Conservation (phyloP, 768 basidiomycete species). For the Leccinum uliginosum region DNA sequence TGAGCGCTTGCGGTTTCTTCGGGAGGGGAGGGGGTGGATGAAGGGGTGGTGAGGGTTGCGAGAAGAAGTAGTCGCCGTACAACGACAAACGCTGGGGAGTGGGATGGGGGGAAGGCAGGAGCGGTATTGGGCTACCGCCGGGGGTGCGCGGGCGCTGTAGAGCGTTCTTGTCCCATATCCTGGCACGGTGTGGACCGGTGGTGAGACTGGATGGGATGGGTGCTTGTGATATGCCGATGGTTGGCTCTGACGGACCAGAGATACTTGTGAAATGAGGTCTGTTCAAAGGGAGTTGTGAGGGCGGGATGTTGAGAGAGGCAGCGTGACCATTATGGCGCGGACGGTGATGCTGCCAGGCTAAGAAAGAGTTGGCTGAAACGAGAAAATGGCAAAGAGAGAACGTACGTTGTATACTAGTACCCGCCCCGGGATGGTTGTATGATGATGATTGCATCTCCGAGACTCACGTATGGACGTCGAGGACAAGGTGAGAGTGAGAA, state of each 20-base stretch:
- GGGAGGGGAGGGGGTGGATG: slow-evolving; percentile 29
- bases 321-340: slow-evolving; percentile 23
- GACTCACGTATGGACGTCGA: background rate
- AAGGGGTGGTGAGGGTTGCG: slow-evolving; percentile 14
- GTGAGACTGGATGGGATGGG: slow-evolving; percentile 24
- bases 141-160: slow-evolving; percentile 12
- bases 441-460: slow-evolving; percentile 25
- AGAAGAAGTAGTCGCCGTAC: slow-evolving; percentile 29
- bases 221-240: slow-evolving; percentile 2
- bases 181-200: slow-evolving; percentile 20
- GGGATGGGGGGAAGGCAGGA: slow-evolving; percentile 7
- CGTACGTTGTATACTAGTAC: slow-evolving; percentile 15
- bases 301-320: slow-evolving; percentile 16
- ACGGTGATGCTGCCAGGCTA: slow-evolving; percentile 18
- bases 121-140: background rate
- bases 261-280: slow-evolving; percentile 23
- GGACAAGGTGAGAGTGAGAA: background rate
- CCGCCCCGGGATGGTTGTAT: slow-evolving; percentile 29
- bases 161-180: slow-evolving; percentile 16
- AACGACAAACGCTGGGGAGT: slow-evolving; percentile 15
- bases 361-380: background rate
- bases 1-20: slow-evolving; percentile 25
- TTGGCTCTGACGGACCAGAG: slow-evolving; percentile 6
- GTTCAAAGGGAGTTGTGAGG: slow-evolving; percentile 6
- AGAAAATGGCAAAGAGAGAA: background rate